These are phyloP conservation scores for Capsella rubella DNA, from an alignment of 441 rosid genomes.

Conservation along the genomic window DNA sequence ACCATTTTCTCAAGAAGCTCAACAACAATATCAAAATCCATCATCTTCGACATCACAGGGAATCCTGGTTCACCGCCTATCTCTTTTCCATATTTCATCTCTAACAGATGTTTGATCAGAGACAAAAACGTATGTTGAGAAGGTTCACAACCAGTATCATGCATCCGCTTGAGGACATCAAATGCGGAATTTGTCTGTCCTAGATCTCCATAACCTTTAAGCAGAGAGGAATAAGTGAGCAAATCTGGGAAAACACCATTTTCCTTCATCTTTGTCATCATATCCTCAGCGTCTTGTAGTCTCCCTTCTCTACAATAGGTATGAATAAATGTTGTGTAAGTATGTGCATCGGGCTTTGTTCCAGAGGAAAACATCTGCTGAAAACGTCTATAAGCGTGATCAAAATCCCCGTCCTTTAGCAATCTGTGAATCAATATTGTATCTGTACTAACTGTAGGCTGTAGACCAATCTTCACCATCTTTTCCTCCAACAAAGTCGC, in stretches of 20 bases:
- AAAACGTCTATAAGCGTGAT: conserved; percentile 56
- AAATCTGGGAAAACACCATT: conserved; percentile 70
- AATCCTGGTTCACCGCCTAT: conserved; percentile 38
- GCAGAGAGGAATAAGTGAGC: conserved; percentile 59
- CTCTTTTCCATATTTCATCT: conserved; percentile 50
- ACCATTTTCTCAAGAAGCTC: conserved; percentile 67
- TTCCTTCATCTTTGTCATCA: conserved; percentile 66
- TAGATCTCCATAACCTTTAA: conserved; percentile 65
- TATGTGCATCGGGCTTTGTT: conserved; percentile 64
- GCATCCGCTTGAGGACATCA: conserved; percentile 75
- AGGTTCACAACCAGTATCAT: conserved; percentile 74
- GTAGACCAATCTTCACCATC: conserved; percentile 58
- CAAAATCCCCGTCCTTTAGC: conserved; percentile 69
- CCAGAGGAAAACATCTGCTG: conserved; percentile 61
- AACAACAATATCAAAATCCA: conserved; percentile 59
- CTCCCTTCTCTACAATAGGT: conserved; percentile 66
- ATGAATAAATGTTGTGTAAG: conserved; percentile 72
- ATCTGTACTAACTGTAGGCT: conserved; percentile 61
- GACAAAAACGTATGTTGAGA: conserved; percentile 65
- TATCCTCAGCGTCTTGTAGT: conserved; percentile 64
- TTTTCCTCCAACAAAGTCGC: conserved; percentile 53
- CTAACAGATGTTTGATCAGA: conserved; percentile 62
- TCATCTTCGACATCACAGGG: conserved; percentile 45
- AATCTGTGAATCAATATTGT: conserved; percentile 66
- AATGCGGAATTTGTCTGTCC: conserved; percentile 66